Evolutionary conservation across 805 yeast genomes (phyloP).

Genomic region (Barnettozyma sp.): DNA sequence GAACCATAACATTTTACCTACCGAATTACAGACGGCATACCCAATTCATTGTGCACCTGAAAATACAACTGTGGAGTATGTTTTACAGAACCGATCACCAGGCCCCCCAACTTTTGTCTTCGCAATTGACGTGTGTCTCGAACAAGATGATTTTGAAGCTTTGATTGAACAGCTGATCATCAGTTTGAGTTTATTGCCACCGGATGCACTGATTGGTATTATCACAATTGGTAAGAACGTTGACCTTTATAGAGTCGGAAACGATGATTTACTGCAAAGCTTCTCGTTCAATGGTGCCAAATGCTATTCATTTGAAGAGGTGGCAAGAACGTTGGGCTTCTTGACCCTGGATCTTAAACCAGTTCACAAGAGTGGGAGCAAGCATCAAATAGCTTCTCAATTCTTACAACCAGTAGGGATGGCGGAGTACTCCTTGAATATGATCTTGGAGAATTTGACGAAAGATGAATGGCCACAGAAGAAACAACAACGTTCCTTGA

Average conservation of each 20-base stretch:
- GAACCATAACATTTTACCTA: conserved; percentile 37
- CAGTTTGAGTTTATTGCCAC: conserved; percentile 44
- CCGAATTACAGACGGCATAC: conserved; percentile 25
- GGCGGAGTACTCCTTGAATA: conserved; percentile 42
- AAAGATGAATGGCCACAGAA: conserved; percentile 44
- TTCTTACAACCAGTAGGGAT: conserved; percentile 18
- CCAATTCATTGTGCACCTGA: conserved; percentile 13
- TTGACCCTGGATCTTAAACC: conserved; percentile 28
- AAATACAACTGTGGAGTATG: conserved; percentile 46
- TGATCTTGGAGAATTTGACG: conserved; percentile 41
- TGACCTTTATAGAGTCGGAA: conserved; percentile 45
- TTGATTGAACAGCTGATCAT: conserved; percentile 43
- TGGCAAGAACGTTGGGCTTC: conserved; percentile 42
- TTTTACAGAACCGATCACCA: conserved; percentile 28
- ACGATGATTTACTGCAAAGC: conserved; percentile 28
- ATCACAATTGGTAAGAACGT: conserved; percentile 56
- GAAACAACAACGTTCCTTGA: conserved; percentile 39
- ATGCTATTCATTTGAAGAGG: conserved; percentile 39
- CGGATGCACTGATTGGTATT: conserved; percentile 48
- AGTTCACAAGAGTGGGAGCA: conserved; percentile 7
- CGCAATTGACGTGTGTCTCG: conserved; percentile 52
- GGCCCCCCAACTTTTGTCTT: conserved; percentile 40
- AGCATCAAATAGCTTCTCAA: conserved; percentile 7
- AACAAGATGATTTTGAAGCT: conserved; percentile 43
- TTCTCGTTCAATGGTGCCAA: conserved; percentile 52